These are phyloP conservation scores for Plectosphaerella sp. DNA, from an alignment of 2,329 filamentous ascomycete species.

Conservation along the genomic window DNA sequence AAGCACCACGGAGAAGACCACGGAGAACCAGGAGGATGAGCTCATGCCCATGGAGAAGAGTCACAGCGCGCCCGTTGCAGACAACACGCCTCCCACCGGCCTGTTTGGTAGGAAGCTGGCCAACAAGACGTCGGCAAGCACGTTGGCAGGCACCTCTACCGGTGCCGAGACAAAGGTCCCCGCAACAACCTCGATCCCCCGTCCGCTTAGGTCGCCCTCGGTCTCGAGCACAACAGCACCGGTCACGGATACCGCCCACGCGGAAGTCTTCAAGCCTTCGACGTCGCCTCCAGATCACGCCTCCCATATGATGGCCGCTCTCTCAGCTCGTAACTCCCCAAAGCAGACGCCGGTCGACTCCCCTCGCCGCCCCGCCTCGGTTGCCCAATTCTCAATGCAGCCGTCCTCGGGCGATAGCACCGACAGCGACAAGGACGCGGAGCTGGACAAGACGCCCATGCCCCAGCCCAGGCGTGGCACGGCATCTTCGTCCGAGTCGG, in stretches of 20 bases:
- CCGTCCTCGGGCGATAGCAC: conserved; percentile 42
- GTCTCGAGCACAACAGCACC: conserved; percentile 61
- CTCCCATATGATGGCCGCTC: conserved; percentile 60
- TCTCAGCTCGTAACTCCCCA: conserved; percentile 56
- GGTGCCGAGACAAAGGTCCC: conserved; percentile 42
- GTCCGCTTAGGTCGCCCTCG: conserved; percentile 44
- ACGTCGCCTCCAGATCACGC: conserved; percentile 56
- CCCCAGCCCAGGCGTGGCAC: conserved; percentile 29
- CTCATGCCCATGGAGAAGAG: conserved; percentile 51
- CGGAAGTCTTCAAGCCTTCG: conserved; percentile 57
- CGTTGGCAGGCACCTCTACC: conserved; percentile 38
- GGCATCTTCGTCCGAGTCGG: conserved; percentile 29
- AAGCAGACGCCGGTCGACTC: conserved; percentile 34
- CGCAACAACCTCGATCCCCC: conserved; percentile 21
- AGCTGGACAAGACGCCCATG: conserved; percentile 16
- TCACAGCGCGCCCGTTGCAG: conserved; percentile 41
- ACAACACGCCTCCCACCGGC: conserved; percentile 32
- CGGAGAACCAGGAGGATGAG: conserved; percentile 21
- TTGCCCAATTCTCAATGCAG: conserved; percentile 36
- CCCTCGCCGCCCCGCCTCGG: conserved; percentile 28
- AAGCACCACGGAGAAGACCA: conserved; percentile 25
- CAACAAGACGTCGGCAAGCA: conserved; percentile 26
- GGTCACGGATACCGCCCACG: conserved; percentile 60
- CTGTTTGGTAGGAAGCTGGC: conserved; percentile 47
- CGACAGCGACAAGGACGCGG: conserved; percentile 29